Percentiles rank a stretch among this genome's conserved stretches.
Conservation (phyloP, 2,329 filamentous ascomycete species). For the Calonectria pseudoturangicola region DNA sequence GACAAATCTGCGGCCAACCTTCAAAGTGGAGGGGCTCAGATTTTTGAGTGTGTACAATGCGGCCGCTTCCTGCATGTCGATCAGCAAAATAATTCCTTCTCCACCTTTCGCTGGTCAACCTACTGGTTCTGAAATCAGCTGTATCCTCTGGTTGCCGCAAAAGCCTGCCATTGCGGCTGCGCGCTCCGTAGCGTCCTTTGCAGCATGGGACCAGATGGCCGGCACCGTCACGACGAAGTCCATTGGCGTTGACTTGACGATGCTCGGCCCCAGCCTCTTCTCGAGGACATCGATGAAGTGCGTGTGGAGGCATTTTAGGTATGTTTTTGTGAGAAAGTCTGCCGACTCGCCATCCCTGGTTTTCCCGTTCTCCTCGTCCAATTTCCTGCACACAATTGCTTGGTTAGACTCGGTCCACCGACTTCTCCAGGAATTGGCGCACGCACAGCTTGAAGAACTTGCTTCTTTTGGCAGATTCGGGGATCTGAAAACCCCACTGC, state of each 20-base stretch:
- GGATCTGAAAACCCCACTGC: slow-evolving; percentile 72
- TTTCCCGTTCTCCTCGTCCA: slow-evolving; percentile 58
- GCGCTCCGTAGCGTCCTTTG: slow-evolving; percentile 69
- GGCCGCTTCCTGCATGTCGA: slow-evolving; percentile 65
- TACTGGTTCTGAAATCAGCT: slow-evolving; percentile 70
- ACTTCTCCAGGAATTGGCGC: slow-evolving; percentile 4
- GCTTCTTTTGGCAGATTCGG: slow-evolving; percentile 62
- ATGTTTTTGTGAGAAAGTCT: slow-evolving; percentile 62
- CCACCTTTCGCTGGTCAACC: slow-evolving; percentile 32
- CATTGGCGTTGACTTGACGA: slow-evolving; percentile 66
- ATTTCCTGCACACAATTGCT: slow-evolving; percentile 53
- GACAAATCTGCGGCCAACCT: slow-evolving; percentile 69
- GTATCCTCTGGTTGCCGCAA: slow-evolving; percentile 64
- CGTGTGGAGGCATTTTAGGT: slow-evolving; percentile 67
- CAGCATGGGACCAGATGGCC: slow-evolving; percentile 74
- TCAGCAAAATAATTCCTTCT: slow-evolving; percentile 40
- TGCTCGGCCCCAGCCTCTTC: slow-evolving; percentile 63
- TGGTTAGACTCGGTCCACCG: slow-evolving; percentile 40
- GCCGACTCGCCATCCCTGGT: slow-evolving; percentile 60
- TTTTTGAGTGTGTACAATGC: slow-evolving; percentile 69
- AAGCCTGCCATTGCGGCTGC: slow-evolving; percentile 63
- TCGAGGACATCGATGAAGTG: slow-evolving; percentile 68
- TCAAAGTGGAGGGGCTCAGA: slow-evolving; percentile 63
- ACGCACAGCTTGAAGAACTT: slow-evolving; percentile 71
- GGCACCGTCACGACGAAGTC: slow-evolving; percentile 75